phyloP scores from a whole-genome alignment of 805 yeast species.

The Ogataea nitratoaversa region DNA sequence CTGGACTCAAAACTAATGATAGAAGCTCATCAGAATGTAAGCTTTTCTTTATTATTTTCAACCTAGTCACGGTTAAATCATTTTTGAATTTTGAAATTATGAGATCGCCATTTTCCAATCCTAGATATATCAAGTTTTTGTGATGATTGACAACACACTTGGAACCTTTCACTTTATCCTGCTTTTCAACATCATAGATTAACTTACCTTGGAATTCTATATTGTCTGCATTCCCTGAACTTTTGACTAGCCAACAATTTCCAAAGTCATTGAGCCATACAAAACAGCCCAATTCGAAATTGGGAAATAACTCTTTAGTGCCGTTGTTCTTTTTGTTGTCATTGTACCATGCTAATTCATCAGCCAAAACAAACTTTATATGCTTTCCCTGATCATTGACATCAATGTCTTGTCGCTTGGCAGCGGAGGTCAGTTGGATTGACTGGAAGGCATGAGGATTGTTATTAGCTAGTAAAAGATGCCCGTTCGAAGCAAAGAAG shows the following conservation, averaged over 20 bases:
- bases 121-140: slow-evolving; percentile 38
- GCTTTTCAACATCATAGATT: slow-evolving; percentile 15
- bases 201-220: slow-evolving; percentile 21
- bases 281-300: slow-evolving; percentile 23
- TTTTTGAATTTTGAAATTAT: slow-evolving; percentile 35
- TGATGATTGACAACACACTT: slow-evolving; percentile 36
- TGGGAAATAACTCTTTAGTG: slow-evolving; percentile 17
- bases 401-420: slow-evolving; percentile 13
- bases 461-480: slow-evolving; percentile 26
- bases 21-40: slow-evolving; percentile 30
- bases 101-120: slow-evolving; percentile 33
- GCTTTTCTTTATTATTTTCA: slow-evolving; percentile 33
- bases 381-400: slow-evolving; percentile 21
- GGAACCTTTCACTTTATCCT: slow-evolving; percentile 8
- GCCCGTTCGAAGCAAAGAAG: slow-evolving; percentile 21
- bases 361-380: slow-evolving; percentile 26
- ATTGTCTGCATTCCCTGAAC: slow-evolving; percentile 7
- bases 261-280: slow-evolving; percentile 29
- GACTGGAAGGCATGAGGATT: slow-evolving; percentile 34
- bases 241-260: slow-evolving; percentile 26
- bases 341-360: slow-evolving; percentile 31
- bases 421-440: slow-evolving; percentile 21
- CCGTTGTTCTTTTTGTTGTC: slow-evolving; percentile 9
- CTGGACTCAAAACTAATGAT: slow-evolving; percentile 25
- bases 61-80: slow-evolving; percentile 24